These are phyloP conservation scores for Talaromyces ruber DNA, from an alignment of 495 filamentous ascomycete species.

Conservation along the genomic window DNA sequence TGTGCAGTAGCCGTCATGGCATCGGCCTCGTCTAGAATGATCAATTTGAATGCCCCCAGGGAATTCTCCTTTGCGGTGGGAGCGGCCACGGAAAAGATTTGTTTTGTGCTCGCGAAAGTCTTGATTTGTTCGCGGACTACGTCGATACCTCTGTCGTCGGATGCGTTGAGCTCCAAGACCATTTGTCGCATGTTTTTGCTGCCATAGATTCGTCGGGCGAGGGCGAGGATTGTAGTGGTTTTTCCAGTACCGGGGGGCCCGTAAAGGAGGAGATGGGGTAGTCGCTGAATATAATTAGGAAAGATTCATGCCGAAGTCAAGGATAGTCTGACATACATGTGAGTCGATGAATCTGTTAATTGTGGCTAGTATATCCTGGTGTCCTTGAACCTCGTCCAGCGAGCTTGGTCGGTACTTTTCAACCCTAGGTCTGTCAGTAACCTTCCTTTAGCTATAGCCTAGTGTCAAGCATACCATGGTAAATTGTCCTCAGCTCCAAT, in stretches of 20 bases:
- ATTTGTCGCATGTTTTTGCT: conserved; percentile 90
- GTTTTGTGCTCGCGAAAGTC: conserved; percentile 82
- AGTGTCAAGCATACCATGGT: conserved; percentile 59
- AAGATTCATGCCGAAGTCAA: not conserved
- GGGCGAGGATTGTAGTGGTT: conserved; percentile 86
- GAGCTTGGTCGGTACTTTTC: conserved; percentile 93
- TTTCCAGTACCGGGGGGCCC: conserved; percentile 96
- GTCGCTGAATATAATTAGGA: conserved; percentile 38
- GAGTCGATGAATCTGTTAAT: conserved; percentile 95
- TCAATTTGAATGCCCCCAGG: conserved; percentile 81
- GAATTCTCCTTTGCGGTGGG: conserved; percentile 32
- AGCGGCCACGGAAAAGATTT: conserved; percentile 53
- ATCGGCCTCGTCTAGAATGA: conserved; percentile 96
- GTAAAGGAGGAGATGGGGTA: conserved; percentile 96
- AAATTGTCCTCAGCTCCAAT: conserved; percentile 89
- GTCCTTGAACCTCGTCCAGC: conserved; percentile 89
- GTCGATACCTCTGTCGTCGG: conserved; percentile 95
- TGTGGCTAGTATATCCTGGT: conserved; percentile 92
- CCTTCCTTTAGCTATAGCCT: not conserved
- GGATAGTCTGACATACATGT: conserved; percentile 45
- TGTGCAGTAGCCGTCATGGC: conserved; percentile 96
- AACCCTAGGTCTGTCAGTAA: conserved; percentile 52
- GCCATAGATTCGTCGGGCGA: conserved; percentile 90
- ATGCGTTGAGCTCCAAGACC: conserved; percentile 95
- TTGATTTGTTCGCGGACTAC: conserved; percentile 99